phyloP scores from a whole-genome alignment of 2,329 filamentous ascomycete genomes.

The Myriosclerotinia duriaeana region DNA sequence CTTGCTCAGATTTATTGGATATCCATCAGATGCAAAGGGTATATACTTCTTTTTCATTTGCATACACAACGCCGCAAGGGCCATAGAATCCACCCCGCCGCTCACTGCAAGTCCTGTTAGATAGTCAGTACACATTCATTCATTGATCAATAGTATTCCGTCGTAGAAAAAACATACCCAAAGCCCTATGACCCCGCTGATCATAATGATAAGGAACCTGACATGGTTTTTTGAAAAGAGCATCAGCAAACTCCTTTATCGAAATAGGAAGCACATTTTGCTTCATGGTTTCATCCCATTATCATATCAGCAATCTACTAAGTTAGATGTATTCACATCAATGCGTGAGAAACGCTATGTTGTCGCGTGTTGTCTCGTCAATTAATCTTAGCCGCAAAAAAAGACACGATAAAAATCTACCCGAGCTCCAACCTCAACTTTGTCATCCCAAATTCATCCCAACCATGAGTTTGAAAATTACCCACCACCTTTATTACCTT shows the following conservation, averaged over 20 bases:
- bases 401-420: slow-evolving; percentile 19
- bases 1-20: slow-evolving; percentile 16
- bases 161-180: slow-evolving; percentile 10
- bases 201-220: slow-evolving; percentile 14
- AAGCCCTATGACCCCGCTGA: not conserved
- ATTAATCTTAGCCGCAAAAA: not conserved
- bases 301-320: not conserved
- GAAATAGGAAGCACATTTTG: slow-evolving; percentile 25
- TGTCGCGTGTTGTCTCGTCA: slow-evolving; percentile 2
- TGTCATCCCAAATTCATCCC: slow-evolving; percentile 17
- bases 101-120: slow-evolving; percentile 73
- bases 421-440: slow-evolving; percentile 23
- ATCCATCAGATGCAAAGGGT: slow-evolving; percentile 5
- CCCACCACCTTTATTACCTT: not conserved
- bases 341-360: not conserved
- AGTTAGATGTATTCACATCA: not conserved
- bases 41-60: slow-evolving; percentile 39
- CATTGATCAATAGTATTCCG: not conserved
- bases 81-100: slow-evolving; percentile 98
- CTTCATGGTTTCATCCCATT: slow-evolving; percentile 20
- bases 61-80: slow-evolving; percentile 73
- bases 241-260: slow-evolving; percentile 28
- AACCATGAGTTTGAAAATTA: slow-evolving; percentile 9
- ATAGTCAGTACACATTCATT: not conserved
- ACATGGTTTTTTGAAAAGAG: slow-evolving; percentile 28